Evolutionary conservation across 352 stramenopile species (phyloP).

Genomic region (Pythium vanterpoolii): DNA sequence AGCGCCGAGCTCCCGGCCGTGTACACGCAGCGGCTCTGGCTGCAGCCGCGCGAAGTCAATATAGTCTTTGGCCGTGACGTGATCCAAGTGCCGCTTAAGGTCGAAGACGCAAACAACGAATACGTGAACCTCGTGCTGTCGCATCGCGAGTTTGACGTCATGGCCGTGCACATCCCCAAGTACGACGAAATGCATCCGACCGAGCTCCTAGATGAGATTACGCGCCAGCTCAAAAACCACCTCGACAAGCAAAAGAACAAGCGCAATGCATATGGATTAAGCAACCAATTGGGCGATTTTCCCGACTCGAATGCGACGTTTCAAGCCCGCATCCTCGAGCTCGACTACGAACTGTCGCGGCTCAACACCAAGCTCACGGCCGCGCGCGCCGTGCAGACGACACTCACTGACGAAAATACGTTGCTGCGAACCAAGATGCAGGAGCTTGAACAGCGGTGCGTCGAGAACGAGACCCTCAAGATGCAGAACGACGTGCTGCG

Average conservation of each 20-base stretch:
- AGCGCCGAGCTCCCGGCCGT: constrained; percentile 6
- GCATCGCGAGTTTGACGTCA: constrained; percentile 73
- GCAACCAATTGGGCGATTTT: constrained; percentile 24
- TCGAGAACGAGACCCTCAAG: constrained; percentile 47
- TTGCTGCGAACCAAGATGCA: constrained; percentile 42
- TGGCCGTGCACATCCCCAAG: constrained; percentile 66
- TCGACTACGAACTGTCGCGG: constrained; percentile 69
- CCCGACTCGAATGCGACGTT: constrained; percentile 39
- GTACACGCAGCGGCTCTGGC: constrained; percentile 20
- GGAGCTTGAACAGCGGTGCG: constrained; percentile 41
- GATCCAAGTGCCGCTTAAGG: constrained; percentile 71
- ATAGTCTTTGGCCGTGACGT: constrained; percentile 68
- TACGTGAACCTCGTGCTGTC: constrained; percentile 75
- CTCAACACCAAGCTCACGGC: constrained; percentile 61
- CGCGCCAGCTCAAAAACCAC: constrained; percentile 46
- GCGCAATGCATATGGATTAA: constrained; percentile 19
- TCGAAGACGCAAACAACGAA: constrained; percentile 33
- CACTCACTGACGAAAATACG: constrained; percentile 70
- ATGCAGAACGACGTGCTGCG: constrained; percentile 65
- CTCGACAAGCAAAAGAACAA: constrained; percentile 34
- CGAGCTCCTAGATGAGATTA: constrained; percentile 57
- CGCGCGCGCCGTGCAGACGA: constrained; percentile 51
- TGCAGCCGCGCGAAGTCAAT: constrained; percentile 25
- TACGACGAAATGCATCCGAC: constrained; percentile 60
- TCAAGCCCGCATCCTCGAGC: constrained; percentile 53